Base-by-base conservation (phyloP, 345 rosid species). In the Camelina laxa region DNA sequence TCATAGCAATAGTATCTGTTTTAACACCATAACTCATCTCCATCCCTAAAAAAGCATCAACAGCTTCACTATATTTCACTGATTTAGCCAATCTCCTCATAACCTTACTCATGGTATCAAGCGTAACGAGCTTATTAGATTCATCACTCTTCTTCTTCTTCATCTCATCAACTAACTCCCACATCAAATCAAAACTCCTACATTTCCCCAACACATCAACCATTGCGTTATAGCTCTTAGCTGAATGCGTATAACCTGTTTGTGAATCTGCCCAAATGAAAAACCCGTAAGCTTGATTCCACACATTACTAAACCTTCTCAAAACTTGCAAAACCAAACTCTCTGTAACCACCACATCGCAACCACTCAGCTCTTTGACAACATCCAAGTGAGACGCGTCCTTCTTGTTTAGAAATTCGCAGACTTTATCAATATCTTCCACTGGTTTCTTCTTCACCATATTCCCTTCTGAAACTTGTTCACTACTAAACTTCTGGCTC, bases 201-300 rank as follows among this genome's bases (percentile, higher is more conserved):
- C 78, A 77, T 69, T 85, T 91, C 42, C 97, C 95, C 53, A 91
- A 63, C 22, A 83, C 73, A 60, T 91, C 96, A 72, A 93, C 87
- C 93, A 91, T 89, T 12, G 78, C 31, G 69, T 89, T 76, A 49
- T 80, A 91, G 15, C 67, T 14, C 54, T 76, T 83, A 1, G 84
- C 75, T 2, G 89, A 49, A 82, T 84, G 92, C 81, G 1, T 72
- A 77, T 80, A 84, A 81, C 85, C 89, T 78, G 87, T 68, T 86
- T 85, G 92, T 42, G 81, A 47, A 78, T 89, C 85, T 79, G 96
- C 95, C 97, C 98, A 91, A 57, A 17, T 73, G 94, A 93, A 93
- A 57, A 84, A 59, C 41, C 90, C 95, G 41, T 81, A 82, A 9
- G 91, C 85, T n/a, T 84, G 72, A 22, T 79, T 67, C 97, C 90